Percentiles rank a stretch among this genome's conserved stretches.
Conservation (phyloP, 2,329 filamentous ascomycete species). For the Talaromyces sp. region DNA sequence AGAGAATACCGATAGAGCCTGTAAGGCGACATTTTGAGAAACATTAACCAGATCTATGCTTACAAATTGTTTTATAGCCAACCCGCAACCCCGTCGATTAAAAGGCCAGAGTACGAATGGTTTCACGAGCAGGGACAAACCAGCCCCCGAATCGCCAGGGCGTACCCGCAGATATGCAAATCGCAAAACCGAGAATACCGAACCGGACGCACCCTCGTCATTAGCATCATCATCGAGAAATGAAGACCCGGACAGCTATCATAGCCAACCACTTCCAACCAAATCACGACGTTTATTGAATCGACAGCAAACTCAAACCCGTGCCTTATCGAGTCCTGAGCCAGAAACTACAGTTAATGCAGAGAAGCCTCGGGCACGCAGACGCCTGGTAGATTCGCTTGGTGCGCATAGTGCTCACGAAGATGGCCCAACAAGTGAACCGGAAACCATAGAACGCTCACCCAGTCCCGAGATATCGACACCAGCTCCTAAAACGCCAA, state of each 20-base stretch:
- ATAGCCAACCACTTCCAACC: background rate
- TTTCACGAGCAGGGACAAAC: background rate
- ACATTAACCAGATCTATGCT: background rate
- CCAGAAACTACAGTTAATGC: background rate
- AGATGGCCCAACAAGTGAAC: slow-evolving; percentile 10
- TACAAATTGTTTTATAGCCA: background rate
- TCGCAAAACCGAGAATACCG: background rate
- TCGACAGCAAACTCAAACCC: background rate
- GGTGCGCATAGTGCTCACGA: slow-evolving; percentile 13
- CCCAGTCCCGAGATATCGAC: slow-evolving; percentile 2
- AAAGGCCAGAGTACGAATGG: background rate
- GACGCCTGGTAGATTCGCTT: slow-evolving; percentile 31
- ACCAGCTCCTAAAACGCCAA: slow-evolving; percentile 5
- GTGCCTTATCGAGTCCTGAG: background rate
- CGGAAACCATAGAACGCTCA: background rate
- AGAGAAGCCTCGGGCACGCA: slow-evolving; percentile 21
- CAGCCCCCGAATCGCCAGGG: background rate
- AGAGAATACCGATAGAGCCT: background rate
- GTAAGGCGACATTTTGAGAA: background rate
- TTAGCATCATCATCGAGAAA: background rate
- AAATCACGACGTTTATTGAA: background rate
- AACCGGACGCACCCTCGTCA: background rate
- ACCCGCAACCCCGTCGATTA: background rate
- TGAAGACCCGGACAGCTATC: background rate
- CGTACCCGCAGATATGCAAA: background rate